Evolutionary conservation across 2,329 filamentous ascomycete species (phyloP), one percentile per base, ranked within the genome.

Genomic region (Neofusicoccum laricinum): DNA sequence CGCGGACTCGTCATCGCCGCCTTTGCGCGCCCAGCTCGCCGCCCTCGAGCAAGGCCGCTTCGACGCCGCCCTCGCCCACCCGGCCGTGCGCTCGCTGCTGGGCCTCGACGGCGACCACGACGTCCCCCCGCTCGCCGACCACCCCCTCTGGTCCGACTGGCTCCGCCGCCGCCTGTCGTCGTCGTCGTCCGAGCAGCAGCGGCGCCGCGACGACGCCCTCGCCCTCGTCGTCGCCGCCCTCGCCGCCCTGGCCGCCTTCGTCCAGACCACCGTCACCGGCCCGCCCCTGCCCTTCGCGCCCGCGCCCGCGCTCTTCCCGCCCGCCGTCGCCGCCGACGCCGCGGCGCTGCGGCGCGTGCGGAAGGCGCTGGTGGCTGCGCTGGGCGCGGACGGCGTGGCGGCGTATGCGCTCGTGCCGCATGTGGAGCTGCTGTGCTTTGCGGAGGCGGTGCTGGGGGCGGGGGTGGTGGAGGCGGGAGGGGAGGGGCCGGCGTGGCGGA

Each of bases 201-300:
- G 30, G n/a, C 70, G 72, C 53, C 12, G 40, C 8, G 41, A 4
- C 3, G 73, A 78, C 14, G 80, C 65, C 75, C 71, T 19, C 78
- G 79, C 64, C 71, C 74, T 79, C 50, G 79, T 87, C 62, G 79
- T 86, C 49, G 79, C 90, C 38, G 91, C 87, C 10, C 79, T 91
- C 53, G 88, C 90, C 1, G 86, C 89, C 1, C 82, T 97, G 11
- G 85, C 92, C 71, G 86, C 89, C 11, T 97, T 97, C 73, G 77
- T 97, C 15, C 93, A 97, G 75, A 87, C 88, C 0, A 97, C 92
- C 73, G 90, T 96, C 62, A 97, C 93, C 3, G 93, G 93, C 0
- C 93, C 93, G 0, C 89, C 92, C 0, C 80, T 96, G n/a, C 78
- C 81, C 0, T 89, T 87, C 71, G 77, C 77, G 25, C 77, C 84